Percentiles rank a stretch among this genome's conserved stretches.
Evolutionary conservation across 1,139 yeast species (phyloP).

Genomic region (Candida buenavistaensis): DNA sequence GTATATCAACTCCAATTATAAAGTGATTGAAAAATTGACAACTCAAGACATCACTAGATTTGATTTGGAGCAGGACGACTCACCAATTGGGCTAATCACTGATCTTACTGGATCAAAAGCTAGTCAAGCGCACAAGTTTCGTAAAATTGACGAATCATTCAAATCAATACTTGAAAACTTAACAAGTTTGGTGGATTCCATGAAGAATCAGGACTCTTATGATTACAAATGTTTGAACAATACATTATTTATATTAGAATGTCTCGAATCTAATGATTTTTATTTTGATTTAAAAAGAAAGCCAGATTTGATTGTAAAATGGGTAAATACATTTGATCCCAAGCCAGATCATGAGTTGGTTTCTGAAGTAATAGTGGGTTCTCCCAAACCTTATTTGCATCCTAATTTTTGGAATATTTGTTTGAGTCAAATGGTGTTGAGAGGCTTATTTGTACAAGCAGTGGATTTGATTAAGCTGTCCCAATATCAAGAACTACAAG

Average conservation of each 20-base stretch:
- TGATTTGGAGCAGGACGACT: slow-evolving; percentile 24
- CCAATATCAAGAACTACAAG: slow-evolving; percentile 38
- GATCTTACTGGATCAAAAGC: slow-evolving; percentile 16
- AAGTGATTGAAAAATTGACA: slow-evolving; percentile 32
- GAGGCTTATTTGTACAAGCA: slow-evolving; percentile 67
- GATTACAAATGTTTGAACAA: slow-evolving; percentile 10
- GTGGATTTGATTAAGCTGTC: slow-evolving; percentile 45
- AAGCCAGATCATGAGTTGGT: slow-evolving; percentile 55
- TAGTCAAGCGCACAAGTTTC: slow-evolving; percentile 12
- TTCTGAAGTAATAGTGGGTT: slow-evolving; percentile 42
- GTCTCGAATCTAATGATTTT: slow-evolving; percentile 57
- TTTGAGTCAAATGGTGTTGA: slow-evolving; percentile 52
- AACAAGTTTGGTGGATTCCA: slow-evolving; percentile 17
- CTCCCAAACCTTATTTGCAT: slow-evolving; percentile 51
- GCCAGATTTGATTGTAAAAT: slow-evolving; percentile 49
- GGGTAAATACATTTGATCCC: slow-evolving; percentile 69
- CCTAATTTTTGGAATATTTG: slow-evolving; percentile 64
- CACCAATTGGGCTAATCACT: slow-evolving; percentile 37
- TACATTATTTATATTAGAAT: slow-evolving; percentile 51
- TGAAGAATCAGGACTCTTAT: slow-evolving; percentile 7
- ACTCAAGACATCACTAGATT: slow-evolving; percentile 18
- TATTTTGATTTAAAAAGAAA: slow-evolving; percentile 38
- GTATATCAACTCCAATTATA: slow-evolving; percentile 35
- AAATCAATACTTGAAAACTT: slow-evolving; percentile 25
- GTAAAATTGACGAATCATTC: slow-evolving; percentile 30